Base-by-base conservation (phyloP, 2,329 filamentous ascomycete genomes). In the Orbilia brochopaga region DNA sequence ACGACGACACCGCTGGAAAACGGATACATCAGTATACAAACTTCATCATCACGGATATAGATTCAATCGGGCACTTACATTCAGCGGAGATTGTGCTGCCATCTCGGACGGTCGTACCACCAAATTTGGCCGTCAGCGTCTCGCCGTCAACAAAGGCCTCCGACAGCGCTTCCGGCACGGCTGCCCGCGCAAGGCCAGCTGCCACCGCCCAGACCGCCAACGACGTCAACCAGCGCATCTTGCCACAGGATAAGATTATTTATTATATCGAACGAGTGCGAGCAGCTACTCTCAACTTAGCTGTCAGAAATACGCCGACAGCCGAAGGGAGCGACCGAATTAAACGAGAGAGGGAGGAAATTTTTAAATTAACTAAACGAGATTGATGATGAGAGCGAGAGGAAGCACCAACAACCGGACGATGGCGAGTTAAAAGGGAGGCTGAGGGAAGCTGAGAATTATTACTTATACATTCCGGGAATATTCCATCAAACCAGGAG, bases 181-280 rank as follows among this genome's bases (percentile, higher is more conserved):
- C 54, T 50, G 66, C 66, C 30, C 17, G 59, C n/a, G 54, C 52
- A 21, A 70, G 50, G 23, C 54, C 51, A 27, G 48, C 65, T 2
- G 48, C 66, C n/a, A 56, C 66, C 54, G 54, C 66, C 30, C 6
- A 59, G 10, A 70, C 40, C 32, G 55, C 48, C 19, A 70, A 70
- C 27, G 53, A 70, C 63, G 48, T 64, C 50, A 70, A 70, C 66
- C 66, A 70, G 59, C 66, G 59, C 66, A 70, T 70, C 59, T 35
- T 70, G 37, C 37, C 27, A 4, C 27, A 3, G 27, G 27, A 32
- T 32, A 32, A 32, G 27, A 32, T 32, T 32, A n/a, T n/a, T 37
- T 37, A 7, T 6, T 37, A 37, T 7, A 37, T 37, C 4, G n/a
- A 15, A 42, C n/a, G n/a, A 17, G 4, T 54, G 44, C 15, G 30